Conservation (phyloP, 306 rosid genomes). For the Parietaria judaica region DNA sequence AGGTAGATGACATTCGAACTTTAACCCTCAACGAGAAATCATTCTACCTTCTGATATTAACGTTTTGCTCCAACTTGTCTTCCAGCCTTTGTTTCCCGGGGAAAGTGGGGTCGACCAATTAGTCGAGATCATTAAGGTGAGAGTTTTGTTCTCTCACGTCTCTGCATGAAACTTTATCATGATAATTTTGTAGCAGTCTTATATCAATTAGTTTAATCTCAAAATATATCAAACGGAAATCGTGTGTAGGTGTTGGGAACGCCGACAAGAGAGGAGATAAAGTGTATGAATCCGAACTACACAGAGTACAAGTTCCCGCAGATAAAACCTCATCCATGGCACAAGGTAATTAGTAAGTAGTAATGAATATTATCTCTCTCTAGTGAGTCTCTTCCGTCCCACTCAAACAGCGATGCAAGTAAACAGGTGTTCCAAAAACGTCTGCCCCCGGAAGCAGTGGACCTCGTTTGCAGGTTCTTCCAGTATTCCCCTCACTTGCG, state of each 20-base stretch:
- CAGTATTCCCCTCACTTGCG: conserved; percentile 98
- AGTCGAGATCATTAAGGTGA: conserved; percentile 96
- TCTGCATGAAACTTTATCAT: background rate
- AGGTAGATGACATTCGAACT: conserved; percentile 46
- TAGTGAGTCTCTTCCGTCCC: too few species aligned
- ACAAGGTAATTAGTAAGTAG: conserved; percentile 45
- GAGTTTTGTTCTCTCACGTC: background rate
- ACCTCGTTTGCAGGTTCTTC: conserved; percentile 95
- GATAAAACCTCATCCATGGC: conserved; percentile 99
- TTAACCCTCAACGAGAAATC: background rate
- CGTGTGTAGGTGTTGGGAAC: conserved; percentile 83
- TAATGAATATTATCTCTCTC: too few species aligned
- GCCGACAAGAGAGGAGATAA: conserved; percentile 98
- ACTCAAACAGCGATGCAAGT: background rate
- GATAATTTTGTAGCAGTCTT: too few species aligned
- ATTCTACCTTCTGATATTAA: background rate
- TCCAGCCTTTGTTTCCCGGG: conserved; percentile 97
- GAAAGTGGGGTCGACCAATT: conserved; percentile 99
- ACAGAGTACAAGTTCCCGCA: conserved; percentile 97
- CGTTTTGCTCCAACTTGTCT: conserved; percentile 22
- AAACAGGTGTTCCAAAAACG: conserved; percentile 92
- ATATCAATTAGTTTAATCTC: too few species aligned
- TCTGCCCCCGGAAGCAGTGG: conserved; percentile 98
- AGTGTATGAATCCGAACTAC: conserved; percentile 99
- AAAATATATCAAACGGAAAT: too few species aligned